Percentiles rank a stretch among this genome's conserved stretches.
phyloP scores from a whole-genome alignment of 164 flowering plant genomes.

The Magnolia kwangsiensis region DNA sequence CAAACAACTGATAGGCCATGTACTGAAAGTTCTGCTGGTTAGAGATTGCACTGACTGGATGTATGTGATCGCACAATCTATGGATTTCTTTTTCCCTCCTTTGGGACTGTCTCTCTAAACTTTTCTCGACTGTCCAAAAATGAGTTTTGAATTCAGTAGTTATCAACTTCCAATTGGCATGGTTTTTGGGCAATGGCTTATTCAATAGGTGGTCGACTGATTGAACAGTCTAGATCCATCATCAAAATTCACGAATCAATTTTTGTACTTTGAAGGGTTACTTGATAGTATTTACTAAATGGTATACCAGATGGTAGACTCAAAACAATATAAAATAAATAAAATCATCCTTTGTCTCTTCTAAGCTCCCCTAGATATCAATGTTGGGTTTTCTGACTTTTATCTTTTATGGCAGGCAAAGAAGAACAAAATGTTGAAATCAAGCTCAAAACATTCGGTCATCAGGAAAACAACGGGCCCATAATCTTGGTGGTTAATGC shows the following conservation, averaged over 20 bases:
- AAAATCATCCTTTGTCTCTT: neutral
- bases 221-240: neutral
- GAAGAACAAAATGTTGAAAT: constrained; percentile 71
- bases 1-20: neutral
- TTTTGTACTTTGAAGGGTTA: neutral
- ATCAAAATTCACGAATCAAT: neutral
- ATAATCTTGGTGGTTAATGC: constrained; percentile 59
- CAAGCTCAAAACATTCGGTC: constrained; percentile 52
- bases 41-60: neutral
- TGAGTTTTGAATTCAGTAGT: neutral
- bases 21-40: neutral
- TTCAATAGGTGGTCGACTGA: neutral
- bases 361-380: neutral
- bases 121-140: neutral
- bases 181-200: neutral
- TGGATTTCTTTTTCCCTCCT: neutral
- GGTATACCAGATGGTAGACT: neutral
- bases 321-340: neutral
- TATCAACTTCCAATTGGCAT: neutral
- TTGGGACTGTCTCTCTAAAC: neutral
- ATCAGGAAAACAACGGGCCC: constrained; percentile 35
- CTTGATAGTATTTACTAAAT: neutral
- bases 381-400: neutral
- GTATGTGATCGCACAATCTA: no score
- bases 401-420: constrained; percentile 39